Conservation (phyloP, 306 rosid genomes). For the apple (Malus domestica) region ASM211411v1 NC_041800.1:4334501-4335000, state of each 20-base stretch:
- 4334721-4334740: not conserved
- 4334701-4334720: not conserved
- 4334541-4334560: too few species aligned
- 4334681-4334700: not conserved
- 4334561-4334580: not conserved
- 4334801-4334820: constrained; percentile 39
- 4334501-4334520: too few species aligned
- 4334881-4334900: constrained; percentile 49
- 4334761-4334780: not conserved
- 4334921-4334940: constrained; percentile 66
- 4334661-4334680: not conserved
- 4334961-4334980: constrained; percentile 14
- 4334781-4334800: not conserved
- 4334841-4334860: constrained; percentile 44
- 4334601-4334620: not conserved
- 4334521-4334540: too few species aligned
- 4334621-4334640: not conserved
- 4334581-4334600: not conserved
- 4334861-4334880: constrained; percentile 40
- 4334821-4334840: constrained; percentile 49
- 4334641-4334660: not conserved
- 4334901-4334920: constrained; percentile 47
- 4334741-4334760: too few species aligned
- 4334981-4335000: constrained; percentile 2
- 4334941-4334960: constrained; percentile 49